Conservation (phyloP, 2,329 filamentous ascomycete species). For the Remersonia thermophila region DNA sequence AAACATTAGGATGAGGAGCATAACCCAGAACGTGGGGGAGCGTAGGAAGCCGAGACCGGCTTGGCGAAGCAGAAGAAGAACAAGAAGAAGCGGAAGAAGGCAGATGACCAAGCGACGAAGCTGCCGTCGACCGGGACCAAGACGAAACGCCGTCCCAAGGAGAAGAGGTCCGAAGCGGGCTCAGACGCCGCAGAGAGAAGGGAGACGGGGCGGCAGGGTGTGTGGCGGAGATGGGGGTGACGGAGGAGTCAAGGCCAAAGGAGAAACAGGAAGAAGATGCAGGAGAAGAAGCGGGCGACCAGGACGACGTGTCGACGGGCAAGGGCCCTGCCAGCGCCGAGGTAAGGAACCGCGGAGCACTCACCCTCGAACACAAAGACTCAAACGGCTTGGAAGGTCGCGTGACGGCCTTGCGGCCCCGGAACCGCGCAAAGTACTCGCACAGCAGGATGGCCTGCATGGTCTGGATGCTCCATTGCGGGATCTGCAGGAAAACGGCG, state of each 20-base stretch:
- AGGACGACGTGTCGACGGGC: conserved; percentile 22
- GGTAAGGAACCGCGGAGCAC: conserved; percentile 26
- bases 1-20: conserved; percentile 9
- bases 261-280: conserved; percentile 15
- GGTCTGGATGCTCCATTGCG: conserved; percentile 36
- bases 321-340: conserved; percentile 20
- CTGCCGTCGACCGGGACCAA: conserved; percentile 11
- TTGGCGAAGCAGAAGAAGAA: neutral
- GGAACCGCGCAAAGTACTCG: conserved; percentile 43
- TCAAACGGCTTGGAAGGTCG: conserved; percentile 37
- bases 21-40: too few relatives aligned
- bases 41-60: too few relatives aligned
- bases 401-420: conserved; percentile 37
- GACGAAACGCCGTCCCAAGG: conserved; percentile 8
- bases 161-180: conserved; percentile 6
- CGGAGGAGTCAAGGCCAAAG: conserved; percentile 12
- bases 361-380: conserved; percentile 41
- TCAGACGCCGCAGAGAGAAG: conserved; percentile 10
- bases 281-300: conserved; percentile 20
- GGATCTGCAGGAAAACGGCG: conserved; percentile 24
- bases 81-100: conserved; percentile 7
- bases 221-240: conserved; percentile 6
- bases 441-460: conserved; percentile 44
- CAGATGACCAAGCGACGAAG: conserved; percentile 7
- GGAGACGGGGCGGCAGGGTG: conserved; percentile 14